Conservation (phyloP, 106 monocot species). For the Ottelia alismoides region DNA sequence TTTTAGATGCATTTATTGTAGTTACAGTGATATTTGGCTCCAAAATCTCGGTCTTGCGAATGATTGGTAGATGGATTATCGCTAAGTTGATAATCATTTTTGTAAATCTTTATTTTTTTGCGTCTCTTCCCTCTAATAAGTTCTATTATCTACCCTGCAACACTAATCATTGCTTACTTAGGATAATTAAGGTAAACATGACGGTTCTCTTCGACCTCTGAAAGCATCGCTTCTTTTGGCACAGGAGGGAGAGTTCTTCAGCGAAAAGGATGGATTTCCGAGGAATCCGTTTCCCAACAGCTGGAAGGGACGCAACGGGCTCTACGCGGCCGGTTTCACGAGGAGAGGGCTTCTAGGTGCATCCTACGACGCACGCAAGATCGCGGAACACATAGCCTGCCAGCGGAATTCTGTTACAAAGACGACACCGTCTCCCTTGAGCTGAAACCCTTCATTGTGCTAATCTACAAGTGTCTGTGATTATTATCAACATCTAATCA, state of each 20-base stretch:
- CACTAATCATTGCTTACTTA: not conserved
- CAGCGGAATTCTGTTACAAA: slow-evolving; percentile 35
- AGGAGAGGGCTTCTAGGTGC: slow-evolving; percentile 54
- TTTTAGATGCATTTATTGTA: too few species aligned
- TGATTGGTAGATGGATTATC: too few species aligned
- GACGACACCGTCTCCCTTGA: too few species aligned
- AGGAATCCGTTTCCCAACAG: slow-evolving; percentile 39
- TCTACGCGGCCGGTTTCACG: slow-evolving; percentile 57
- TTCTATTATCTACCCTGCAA: too few species aligned
- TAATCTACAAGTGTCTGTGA: too few species aligned
- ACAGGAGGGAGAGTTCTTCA: slow-evolving; percentile 55
- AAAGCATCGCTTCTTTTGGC: slow-evolving; percentile 5
- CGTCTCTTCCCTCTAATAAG: too few species aligned
- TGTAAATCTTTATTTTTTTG: too few species aligned
- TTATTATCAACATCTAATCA: too few species aligned
- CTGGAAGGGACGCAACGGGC: slow-evolving; percentile 62
- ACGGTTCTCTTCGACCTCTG: slow-evolving; percentile 6
- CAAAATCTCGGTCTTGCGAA: too few species aligned
- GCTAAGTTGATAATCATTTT: too few species aligned
- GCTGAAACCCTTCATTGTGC: too few species aligned
- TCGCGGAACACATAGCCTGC: slow-evolving; percentile 44
- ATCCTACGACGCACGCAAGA: slow-evolving; percentile 44
- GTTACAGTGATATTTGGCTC: too few species aligned
- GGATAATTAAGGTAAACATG: not conserved
- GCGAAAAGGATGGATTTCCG: slow-evolving; percentile 26